Evolutionary conservation across 164 flowering plant genomes (phyloP).

Genomic region (Vitis amurensis): DNA sequence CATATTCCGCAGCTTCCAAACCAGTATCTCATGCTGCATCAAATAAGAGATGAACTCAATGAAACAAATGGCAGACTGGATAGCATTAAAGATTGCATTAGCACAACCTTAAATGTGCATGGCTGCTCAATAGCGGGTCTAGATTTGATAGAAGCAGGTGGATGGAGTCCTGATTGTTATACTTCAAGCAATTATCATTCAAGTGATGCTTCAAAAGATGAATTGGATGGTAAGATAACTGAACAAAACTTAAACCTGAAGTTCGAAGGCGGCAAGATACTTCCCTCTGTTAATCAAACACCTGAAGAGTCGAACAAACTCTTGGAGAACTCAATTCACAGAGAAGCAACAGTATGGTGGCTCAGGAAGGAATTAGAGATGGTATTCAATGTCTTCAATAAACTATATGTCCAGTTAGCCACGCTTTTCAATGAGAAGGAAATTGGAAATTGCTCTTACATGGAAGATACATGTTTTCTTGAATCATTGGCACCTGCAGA

Average conservation of each 20-base stretch:
- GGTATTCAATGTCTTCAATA: constrained; percentile 28
- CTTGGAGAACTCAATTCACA: background rate
- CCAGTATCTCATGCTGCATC: constrained; percentile 14
- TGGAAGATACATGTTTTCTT: constrained; percentile 17
- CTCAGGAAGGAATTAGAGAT: constrained; percentile 35
- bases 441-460: constrained; percentile 12
- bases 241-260: constrained; percentile 14
- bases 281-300: constrained; percentile 5
- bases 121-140: constrained; percentile 8
- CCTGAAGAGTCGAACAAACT: constrained; percentile 6
- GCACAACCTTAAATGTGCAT: constrained; percentile 8
- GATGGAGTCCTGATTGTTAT: constrained; percentile 31
- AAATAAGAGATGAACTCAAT: constrained; percentile 34
- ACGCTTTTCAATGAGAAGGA: constrained; percentile 13
- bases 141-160: constrained; percentile 13
- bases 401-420: constrained; percentile 27
- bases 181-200: constrained; percentile 33
- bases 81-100: constrained; percentile 22
- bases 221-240: constrained; percentile 11
- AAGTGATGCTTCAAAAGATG: constrained; percentile 18
- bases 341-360: constrained; percentile 12
- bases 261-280: constrained; percentile 14
- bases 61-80: constrained; percentile 33
- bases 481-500: constrained; percentile 4
- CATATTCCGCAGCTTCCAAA: constrained; percentile 14